A percentile compares a stretch with the other conserved stretches of the same genome.
phyloP scores from a whole-genome alignment of 2,329 filamentous ascomycete genomes.

The Fusarium succisae region DNA sequence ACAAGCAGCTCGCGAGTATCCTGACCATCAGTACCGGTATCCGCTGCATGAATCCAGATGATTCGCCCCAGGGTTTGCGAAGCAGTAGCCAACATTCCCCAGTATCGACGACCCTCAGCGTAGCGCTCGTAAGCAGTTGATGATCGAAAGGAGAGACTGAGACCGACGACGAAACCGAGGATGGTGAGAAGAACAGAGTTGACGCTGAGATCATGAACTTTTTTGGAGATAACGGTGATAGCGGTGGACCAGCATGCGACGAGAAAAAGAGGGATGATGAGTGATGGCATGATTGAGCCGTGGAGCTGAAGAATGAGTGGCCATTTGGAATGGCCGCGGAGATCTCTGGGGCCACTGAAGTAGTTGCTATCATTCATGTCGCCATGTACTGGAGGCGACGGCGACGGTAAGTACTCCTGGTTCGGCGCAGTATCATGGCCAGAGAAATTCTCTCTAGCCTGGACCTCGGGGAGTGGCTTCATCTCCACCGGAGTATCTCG shows the following conservation, averaged over 20 bases:
- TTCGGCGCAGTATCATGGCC: not conserved
- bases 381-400: no score
- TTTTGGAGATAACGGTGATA: conserved; percentile 67
- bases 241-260: conserved; percentile 72
- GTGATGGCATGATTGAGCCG: conserved; percentile 77
- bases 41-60: conserved; percentile 84
- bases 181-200: conserved; percentile 71
- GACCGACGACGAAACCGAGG: conserved; percentile 82
- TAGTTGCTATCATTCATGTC: conserved; percentile 59
- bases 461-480: not conserved
- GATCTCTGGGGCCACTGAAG: conserved; percentile 73
- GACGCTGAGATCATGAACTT: conserved; percentile 52
- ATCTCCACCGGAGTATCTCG: not conserved
- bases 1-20: conserved; percentile 73
- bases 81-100: conserved; percentile 69
- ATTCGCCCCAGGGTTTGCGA: conserved; percentile 75
- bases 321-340: conserved; percentile 78
- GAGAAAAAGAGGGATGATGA: conserved; percentile 74
- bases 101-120: conserved; percentile 70
- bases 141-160: conserved; percentile 78
- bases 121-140: conserved; percentile 81
- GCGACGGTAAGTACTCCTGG: not conserved
- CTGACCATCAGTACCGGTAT: conserved; percentile 55
- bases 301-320: conserved; percentile 79
- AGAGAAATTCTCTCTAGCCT: not conserved